Evolutionary conservation across 805 yeast species (phyloP).

Genomic region (Metschnikowia kunwiensis): DNA sequence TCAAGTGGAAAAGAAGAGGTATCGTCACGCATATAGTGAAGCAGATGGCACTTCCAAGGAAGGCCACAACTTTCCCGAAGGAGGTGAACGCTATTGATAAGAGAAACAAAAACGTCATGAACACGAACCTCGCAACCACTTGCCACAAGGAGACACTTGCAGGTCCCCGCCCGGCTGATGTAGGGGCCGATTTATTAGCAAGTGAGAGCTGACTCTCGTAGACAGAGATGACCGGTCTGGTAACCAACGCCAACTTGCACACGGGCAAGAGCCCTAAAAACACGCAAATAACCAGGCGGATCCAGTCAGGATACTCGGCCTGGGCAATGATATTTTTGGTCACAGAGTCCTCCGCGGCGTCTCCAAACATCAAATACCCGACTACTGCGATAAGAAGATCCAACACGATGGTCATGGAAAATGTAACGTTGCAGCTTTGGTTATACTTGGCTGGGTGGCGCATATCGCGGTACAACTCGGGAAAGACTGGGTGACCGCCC

Average conservation of each 20-base stretch:
- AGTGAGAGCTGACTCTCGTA: conserved; percentile 28
- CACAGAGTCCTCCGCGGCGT: conserved; percentile 62
- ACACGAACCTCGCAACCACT: conserved; percentile 22
- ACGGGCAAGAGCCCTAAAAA: conserved; percentile 40
- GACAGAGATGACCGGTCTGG: conserved; percentile 38
- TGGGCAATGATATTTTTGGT: conserved; percentile 71
- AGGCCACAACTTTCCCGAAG: conserved; percentile 40
- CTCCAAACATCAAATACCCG: conserved; percentile 82
- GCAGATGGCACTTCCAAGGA: conserved; percentile 42
- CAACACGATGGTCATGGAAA: conserved; percentile 53
- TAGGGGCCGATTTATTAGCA: conserved; percentile 1
- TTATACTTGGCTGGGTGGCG: conserved; percentile 61
- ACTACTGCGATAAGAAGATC: conserved; percentile 60
- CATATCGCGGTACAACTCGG: conserved; percentile 73
- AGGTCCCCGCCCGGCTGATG: neutral
- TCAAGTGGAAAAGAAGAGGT: conserved; percentile 36
- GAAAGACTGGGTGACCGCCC: conserved; percentile 84
- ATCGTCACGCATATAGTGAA: conserved; percentile 39
- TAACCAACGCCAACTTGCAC: conserved; percentile 40
- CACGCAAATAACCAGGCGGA: conserved; percentile 32
- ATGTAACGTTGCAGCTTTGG: conserved; percentile 53
- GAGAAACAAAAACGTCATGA: conserved; percentile 19
- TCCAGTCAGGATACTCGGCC: conserved; percentile 62
- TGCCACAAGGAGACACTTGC: conserved; percentile 4
- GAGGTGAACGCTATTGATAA: conserved; percentile 33